A percentile compares a stretch with the other conserved stretches of the same genome.
These are phyloP conservation scores for Dissophora globulifera DNA, from an alignment of 192 early-diverging fungal genomes.

Conservation along the genomic window DNA sequence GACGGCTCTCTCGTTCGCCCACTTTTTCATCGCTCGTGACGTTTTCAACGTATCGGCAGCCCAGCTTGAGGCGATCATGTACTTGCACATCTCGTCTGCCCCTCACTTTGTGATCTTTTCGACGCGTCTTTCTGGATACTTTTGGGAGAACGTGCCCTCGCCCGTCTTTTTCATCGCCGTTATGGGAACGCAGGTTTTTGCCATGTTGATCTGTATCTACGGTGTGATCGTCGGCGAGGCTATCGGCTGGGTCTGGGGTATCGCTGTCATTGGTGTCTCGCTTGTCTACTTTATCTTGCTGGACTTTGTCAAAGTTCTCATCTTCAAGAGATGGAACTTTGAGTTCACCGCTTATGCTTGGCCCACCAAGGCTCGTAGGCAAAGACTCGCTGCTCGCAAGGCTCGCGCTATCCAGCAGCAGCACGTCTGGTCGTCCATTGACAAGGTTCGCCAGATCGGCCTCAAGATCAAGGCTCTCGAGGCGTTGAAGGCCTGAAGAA, in stretches of 20 bases:
- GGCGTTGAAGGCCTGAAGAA: constrained; percentile 18
- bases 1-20: constrained; percentile 81
- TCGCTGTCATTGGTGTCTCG: constrained; percentile 78
- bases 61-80: constrained; percentile 90
- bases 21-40: constrained; percentile 84
- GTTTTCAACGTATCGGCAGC: constrained; percentile 64
- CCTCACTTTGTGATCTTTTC: constrained; percentile 98
- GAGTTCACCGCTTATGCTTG: constrained; percentile 87
- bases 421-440: constrained; percentile 54
- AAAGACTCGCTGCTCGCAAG: constrained; percentile 69
- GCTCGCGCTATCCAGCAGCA: constrained; percentile 56
- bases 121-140: constrained; percentile 85
- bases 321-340: constrained; percentile 90
- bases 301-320: constrained; percentile 90
- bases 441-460: constrained; percentile 25
- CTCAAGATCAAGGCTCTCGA: constrained; percentile 40
- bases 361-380: constrained; percentile 74
- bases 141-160: constrained; percentile 89
- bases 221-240: constrained; percentile 69
- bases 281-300: constrained; percentile 84
- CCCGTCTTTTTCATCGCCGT: constrained; percentile 86
- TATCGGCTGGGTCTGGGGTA: constrained; percentile 82
- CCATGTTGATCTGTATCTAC: constrained; percentile 84
- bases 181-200: constrained; percentile 91
- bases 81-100: constrained; percentile 90